Evolutionary conservation across 805 yeast genomes (phyloP), one percentile per base, ranked within the genome.

Genomic region (Millerozyma miso): DNA sequence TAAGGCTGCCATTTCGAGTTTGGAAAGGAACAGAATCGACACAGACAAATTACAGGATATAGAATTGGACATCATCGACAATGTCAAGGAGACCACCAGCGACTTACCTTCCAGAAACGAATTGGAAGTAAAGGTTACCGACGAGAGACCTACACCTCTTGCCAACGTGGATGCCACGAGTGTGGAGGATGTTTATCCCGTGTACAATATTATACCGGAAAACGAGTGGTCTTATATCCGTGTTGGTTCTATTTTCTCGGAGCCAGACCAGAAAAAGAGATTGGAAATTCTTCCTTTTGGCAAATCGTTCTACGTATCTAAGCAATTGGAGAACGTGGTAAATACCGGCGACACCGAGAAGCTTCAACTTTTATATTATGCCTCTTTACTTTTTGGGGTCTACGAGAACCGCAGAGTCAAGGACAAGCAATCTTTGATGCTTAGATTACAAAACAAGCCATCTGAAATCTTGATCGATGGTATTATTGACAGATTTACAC

Each of bases 21-120:
- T 81, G 55, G 93, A 83, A 56, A 80, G 85, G 62, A 93, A 93
- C 67, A 76, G 85, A 54, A 82, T 93, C 57, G 97, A 93, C 60
- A 77, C 96, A 2, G 95, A 80, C 40, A 79, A 81, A 62, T 76
- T 93, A 51, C 85, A 77, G 43, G 84, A 76, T 46, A 71, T 81
- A 40, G 93, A 91, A 59, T 62, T 79, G 46, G 93, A 87, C 53
- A 90, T 91, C 54, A 80, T 89, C 42, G 96, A 87, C 53, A 75
- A 82, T 31, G 89, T 93, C 48, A 78, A 78, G 58, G 71, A 75
- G 29, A 74, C 82, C 36, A 88, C 97, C 1, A 73, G 72, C 31
- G 79, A 74, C 45, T 73, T 91, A 52, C 98, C 98, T 38, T 68
- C 89, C 2, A 77, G 79, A 55, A 76, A 74, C 46, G 77, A 81